Base-by-base conservation (phyloP, 371 early-diverging fungal species). In the Haplosporangium sp. region DNA sequence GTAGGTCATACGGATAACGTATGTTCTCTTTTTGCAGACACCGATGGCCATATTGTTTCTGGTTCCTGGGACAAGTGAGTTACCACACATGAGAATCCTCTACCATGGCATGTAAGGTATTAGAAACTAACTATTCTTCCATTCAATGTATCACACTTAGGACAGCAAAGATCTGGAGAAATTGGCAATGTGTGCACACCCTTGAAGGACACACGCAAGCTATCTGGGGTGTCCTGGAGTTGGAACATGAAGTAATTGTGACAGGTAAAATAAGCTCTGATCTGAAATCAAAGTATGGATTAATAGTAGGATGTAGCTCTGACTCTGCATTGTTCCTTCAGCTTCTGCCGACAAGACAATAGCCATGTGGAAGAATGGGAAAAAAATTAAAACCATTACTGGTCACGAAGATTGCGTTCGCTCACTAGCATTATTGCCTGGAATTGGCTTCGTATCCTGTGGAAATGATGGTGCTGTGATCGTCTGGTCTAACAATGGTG, bases 1-100 rank as follows among this genome's bases (percentile, higher is more conserved):
- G 74, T 88, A 6, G 98, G 98, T 0, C 99, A 99, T 79, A 84
- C 87, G 0, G 96, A 94, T 53, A 97, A 94, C 71, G 95, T 99
- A 3, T 94, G 96, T 76, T 87, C 94, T 2, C 83, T 99, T 34
- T 86, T 88, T 8, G 85, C 88, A 0, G 86, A 91, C 3, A 81
- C 87, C 1, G 88, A 90, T 39, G 96, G 94, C 2, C 82, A 87
- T 38, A 86, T 96, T 34, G 88, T 98, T 4, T 96, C 97, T 17
- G 98, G 98, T 11, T 97, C 97, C 17, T 98, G 99, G 99, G 99
- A 99, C 86, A 94, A 90, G 97, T 96, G 85, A 67, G 86, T 10
- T 38, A n/a, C 27, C 27, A 27, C 1, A 27, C 27, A n/a, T 38
- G 15, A 34, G 4, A 38, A 34, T 38, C 2, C 3, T 10, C 38